Percentiles rank a stretch among this genome's conserved stretches.
Evolutionary conservation across 164 flowering plant species (phyloP).

Genomic region (Cinnamomum chago): DNA sequence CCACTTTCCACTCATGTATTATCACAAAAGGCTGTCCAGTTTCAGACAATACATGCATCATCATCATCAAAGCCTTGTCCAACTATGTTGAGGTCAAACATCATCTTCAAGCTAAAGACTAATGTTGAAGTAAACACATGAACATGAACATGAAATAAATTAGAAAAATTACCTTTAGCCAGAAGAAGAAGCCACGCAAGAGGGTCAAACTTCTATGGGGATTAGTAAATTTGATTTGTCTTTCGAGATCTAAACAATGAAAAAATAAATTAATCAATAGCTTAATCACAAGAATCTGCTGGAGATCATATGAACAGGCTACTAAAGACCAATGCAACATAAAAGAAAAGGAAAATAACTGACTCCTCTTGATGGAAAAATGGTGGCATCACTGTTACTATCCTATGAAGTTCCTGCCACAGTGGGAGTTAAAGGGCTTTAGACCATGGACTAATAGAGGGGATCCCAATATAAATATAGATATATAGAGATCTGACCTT

Average conservation of each 20-base stretch:
- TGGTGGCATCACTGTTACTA: too few species aligned
- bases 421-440: too few species aligned
- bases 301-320: neutral
- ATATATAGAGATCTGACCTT: too few species aligned
- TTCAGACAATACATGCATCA: neutral
- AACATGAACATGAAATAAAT: neutral
- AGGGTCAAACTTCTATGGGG: constrained; percentile 24
- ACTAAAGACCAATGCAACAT: neutral
- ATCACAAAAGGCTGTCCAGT: neutral
- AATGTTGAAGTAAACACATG: neutral
- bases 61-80: neutral
- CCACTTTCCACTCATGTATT: neutral
- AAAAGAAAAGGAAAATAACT: too few species aligned
- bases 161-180: constrained; percentile 28
- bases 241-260: constrained; percentile 27
- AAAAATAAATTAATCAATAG: neutral
- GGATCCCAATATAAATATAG: too few species aligned
- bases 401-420: too few species aligned
- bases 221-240: constrained; percentile 21
- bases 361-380: too few species aligned
- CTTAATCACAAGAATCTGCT: neutral
- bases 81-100: too few species aligned
- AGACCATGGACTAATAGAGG: too few species aligned
- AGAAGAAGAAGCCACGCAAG: constrained; percentile 49
- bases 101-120: too few species aligned